Percentiles rank a stretch among this genome's conserved stretches.
phyloP scores from a whole-genome alignment of 2,329 filamentous ascomycete species.

The Berkeleyomyces rouxiae region DNA sequence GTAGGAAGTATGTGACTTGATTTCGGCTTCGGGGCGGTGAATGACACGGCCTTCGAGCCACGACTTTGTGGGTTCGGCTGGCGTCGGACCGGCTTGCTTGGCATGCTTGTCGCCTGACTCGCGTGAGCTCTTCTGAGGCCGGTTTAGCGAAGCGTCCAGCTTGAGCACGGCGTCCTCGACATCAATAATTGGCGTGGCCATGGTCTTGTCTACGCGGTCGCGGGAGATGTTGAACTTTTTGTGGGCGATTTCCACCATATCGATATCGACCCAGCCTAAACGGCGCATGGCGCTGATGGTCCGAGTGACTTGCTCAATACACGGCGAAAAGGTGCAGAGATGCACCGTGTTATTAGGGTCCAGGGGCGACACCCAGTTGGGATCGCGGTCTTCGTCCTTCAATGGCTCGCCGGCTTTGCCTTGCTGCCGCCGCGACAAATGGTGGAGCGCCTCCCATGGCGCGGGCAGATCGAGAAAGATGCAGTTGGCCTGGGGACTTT shows the following conservation, averaged over 20 bases:
- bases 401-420: conserved; percentile 13
- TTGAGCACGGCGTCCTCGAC: conserved; percentile 66
- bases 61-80: conserved; percentile 26
- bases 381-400: conserved; percentile 21
- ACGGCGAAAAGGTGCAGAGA: conserved; percentile 90
- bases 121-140: conserved; percentile 13
- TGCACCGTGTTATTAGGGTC: conserved; percentile 56
- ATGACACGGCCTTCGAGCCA: conserved; percentile 65
- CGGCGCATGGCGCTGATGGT: conserved; percentile 68
- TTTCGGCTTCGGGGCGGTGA: conserved; percentile 67
- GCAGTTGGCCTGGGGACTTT: conserved; percentile 22
- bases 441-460: conserved; percentile 62
- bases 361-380: conserved; percentile 29
- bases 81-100: background rate
- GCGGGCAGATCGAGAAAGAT: conserved; percentile 69
- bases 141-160: conserved; percentile 25
- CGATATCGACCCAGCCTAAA: conserved; percentile 77
- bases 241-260: conserved; percentile 80
- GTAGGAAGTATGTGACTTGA: conserved; percentile 96
- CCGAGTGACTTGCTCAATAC: conserved; percentile 85
- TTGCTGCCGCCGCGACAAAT: conserved; percentile 41
- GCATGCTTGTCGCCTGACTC: background rate
- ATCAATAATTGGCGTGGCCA: conserved; percentile 51
- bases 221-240: conserved; percentile 65
- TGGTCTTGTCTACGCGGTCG: conserved; percentile 61